Evolutionary conservation across 345 rosid genomes (phyloP).

Genomic region (Eucalyptus camaldulensis): DNA sequence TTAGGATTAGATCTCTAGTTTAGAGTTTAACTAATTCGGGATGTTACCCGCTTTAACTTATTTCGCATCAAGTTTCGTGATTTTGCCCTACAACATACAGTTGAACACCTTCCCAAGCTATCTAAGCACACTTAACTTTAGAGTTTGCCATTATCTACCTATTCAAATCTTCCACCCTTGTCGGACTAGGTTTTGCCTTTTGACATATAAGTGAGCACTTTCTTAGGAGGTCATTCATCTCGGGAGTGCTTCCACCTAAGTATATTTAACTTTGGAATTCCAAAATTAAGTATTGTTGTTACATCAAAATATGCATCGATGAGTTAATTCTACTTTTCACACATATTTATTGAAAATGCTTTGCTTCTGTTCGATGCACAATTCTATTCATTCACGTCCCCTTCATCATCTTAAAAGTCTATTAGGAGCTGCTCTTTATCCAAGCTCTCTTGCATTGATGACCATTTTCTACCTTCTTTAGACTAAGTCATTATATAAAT

Average conservation of each 20-base stretch:
- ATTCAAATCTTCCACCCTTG: too few relatives aligned
- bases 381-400: rapidly evolving
- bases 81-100: rapidly evolving
- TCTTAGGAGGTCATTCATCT: too few relatives aligned
- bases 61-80: rapidly evolving
- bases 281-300: too few relatives aligned
- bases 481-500: rapidly evolving
- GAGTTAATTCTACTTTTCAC: too few relatives aligned
- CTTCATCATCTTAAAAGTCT: too few relatives aligned
- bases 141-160: too few relatives aligned
- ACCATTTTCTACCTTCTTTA: rapidly evolving
- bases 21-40: rapidly evolving
- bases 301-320: neutral
- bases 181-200: too few relatives aligned
- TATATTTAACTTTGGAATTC: too few relatives aligned
- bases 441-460: rapidly evolving
- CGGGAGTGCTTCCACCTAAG: neutral
- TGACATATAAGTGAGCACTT: too few relatives aligned
- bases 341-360: rapidly evolving
- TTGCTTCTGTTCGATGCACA: rapidly evolving
- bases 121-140: neutral
- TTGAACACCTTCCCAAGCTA: neutral
- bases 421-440: rapidly evolving
- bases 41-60: rapidly evolving
- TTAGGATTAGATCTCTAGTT: rapidly evolving